Base-by-base conservation (phyloP, 2,329 filamentous ascomycete species). In the Exserohilum turcica region DNA sequence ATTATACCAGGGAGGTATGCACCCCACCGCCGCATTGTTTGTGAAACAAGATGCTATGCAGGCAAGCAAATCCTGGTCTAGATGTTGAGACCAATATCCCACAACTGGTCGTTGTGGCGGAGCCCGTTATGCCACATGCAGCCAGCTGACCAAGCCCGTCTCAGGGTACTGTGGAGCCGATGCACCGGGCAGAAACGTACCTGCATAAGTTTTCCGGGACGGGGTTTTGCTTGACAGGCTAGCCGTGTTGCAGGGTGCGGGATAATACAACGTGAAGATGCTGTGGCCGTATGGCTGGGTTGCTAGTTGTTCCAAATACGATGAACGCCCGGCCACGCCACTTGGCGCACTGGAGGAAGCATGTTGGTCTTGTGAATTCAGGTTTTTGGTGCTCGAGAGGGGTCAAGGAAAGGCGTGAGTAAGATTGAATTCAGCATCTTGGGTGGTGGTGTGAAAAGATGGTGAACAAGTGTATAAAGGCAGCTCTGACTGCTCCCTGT, bases 381-480 rank as follows among this genome's bases (percentile, higher is more conserved):
- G 27, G 24, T 10, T n/a, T 32, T 12, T 50, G 38, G 21, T n/a
- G n/a, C 35, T 27, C 24, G 33, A 33, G 28, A 2, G 10, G 13
- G 35, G 18, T 7, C 1, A 4, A 28, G 21, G 21, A 24, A 24
- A 24, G 21, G 21, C 21, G 4, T 7, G 4, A 24, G 21, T 24
- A 7, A 7, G 21, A 5, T 24, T 24, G 21, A 24, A 24, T 24
- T 24, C 4, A 24, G 21, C 21, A 24, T 4, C 4, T 24, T 24
- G 21, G 21, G 7, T 36, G 38, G 44, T 42, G 29, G 36, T 12
- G 28, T 15, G 15, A 10, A 10, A 9, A 32, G 7, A n/a, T n/a
- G 13, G 19, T n/a, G 8, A 21, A 13, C 12, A 31, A 33, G n/a
- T 28, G 27, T 54, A 60, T 57, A 60, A 48, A 47, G 32, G 4